Base-by-base conservation (phyloP, 306 rosid species). In the Pterocarpus macrocarpus region DNA sequence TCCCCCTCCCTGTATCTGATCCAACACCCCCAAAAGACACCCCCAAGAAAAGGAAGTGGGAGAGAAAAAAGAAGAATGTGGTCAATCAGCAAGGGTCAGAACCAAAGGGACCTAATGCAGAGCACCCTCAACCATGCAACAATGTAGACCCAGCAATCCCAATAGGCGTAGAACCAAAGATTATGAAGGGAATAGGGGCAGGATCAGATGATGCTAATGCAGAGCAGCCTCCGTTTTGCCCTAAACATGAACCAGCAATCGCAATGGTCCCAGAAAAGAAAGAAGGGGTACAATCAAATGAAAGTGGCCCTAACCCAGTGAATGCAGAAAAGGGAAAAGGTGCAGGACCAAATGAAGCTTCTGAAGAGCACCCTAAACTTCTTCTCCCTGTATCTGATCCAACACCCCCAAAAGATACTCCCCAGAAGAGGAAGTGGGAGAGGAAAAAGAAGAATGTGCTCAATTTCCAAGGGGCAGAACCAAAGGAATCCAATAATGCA, bases 11-110 rank as follows among this genome's bases (percentile, higher is more conserved):
- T 16, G 65, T 73, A 38, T 83, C 82, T 14, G 90, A 82, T 61
- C 85, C 87, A 30, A 79, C 84, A 11, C 71, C 89, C 7, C 77
- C 89, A 0, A 86, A 82, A 79, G 87, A 82, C 81, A 85, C 89
- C 2, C 75, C 41, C 64, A 65, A 69, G 66, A 79, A 49, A 85
- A 90, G 73, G 78, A 83, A 57, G 64, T 16, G 15, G 58, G 32
- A 39, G 56, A 43, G 8, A 9, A 76, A 76, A 43, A 76, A 8
- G 61, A 87, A 85, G 73, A 58, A 47, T 52, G 71, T 16, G 3
- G 66, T 88, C 77, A 82, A 79, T 73, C 49, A 47, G 34, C 83
- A 75, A 34, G 89, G 35, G 61, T 45, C 13, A 49, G 81, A 84
- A 12, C 50, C 78, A 2, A 65, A 64, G 32, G 28, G 14, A 36